A percentile compares a stretch with the other conserved stretches of the same genome.
Evolutionary conservation across 148 eudicot genomes (phyloP).

Genomic region (Vaccinium vitisidaea): DNA sequence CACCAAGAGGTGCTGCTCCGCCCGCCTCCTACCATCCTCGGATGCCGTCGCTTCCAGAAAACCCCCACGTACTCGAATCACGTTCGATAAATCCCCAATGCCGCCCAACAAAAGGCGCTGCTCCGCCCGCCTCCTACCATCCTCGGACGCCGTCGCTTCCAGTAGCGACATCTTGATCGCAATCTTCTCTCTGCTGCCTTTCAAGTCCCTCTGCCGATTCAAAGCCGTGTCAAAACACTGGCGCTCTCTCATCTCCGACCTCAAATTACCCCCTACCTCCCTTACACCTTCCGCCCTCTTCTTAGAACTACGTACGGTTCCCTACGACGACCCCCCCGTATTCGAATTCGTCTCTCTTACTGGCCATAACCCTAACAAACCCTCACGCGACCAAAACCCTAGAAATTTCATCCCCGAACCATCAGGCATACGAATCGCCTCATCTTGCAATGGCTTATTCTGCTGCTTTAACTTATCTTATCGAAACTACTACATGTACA

Average conservation of each 20-base stretch:
- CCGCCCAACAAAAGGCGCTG: too few species aligned
- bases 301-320: background rate
- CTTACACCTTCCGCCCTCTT: background rate
- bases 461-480: background rate
- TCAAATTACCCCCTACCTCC: constrained; percentile 2
- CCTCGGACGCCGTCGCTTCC: background rate
- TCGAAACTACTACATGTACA: background rate
- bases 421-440: background rate
- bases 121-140: background rate
- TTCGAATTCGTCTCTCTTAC: too few species aligned
- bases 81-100: too few species aligned
- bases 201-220: background rate
- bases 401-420: background rate
- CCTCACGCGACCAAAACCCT: background rate
- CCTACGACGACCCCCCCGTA: background rate
- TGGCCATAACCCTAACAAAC: too few species aligned
- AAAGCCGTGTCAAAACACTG: background rate
- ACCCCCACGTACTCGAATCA: too few species aligned
- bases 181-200: background rate
- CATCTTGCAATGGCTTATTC: background rate
- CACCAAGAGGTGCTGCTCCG: too few species aligned
- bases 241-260: background rate
- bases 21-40: too few species aligned
- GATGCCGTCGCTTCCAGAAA: too few species aligned
- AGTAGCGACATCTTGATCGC: background rate